phyloP scores from a whole-genome alignment of 306 rosid species.

The Begonia masoniana region DNA sequence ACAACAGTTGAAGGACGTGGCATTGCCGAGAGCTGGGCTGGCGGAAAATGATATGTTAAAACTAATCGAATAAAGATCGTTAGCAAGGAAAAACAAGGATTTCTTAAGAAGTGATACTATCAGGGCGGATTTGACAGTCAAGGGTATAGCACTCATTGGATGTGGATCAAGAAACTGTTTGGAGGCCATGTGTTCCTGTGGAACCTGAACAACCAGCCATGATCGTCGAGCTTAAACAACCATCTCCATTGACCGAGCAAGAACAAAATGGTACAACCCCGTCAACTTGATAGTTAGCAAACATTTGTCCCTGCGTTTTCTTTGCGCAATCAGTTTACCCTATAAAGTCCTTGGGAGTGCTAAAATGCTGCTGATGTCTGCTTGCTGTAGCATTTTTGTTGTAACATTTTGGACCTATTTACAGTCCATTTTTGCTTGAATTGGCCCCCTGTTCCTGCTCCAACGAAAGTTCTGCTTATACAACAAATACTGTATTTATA shows the following conservation, averaged over 20 bases:
- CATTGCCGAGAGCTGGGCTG: slow-evolving; percentile 64
- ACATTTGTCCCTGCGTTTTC: neutral
- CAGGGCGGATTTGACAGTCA: slow-evolving; percentile 49
- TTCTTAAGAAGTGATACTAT: slow-evolving; percentile 59
- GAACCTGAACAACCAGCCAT: slow-evolving; percentile 3
- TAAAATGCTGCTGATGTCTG: neutral
- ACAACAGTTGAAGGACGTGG: slow-evolving; percentile 65
- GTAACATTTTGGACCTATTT: neutral
- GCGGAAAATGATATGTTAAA: slow-evolving; percentile 52
- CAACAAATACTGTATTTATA: no score
- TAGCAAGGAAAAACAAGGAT: slow-evolving; percentile 70
- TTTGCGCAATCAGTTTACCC: neutral
- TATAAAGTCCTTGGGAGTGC: neutral
- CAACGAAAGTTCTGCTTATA: no score
- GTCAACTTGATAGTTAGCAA: neutral
- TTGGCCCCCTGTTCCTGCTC: no score
- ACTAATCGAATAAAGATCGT: slow-evolving; percentile 54
- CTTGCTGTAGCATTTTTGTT: neutral
- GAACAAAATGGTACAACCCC: neutral
- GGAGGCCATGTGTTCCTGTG: slow-evolving; percentile 14
- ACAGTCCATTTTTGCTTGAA: no score
- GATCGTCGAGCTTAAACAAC: neutral
- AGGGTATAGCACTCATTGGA: slow-evolving; percentile 93
- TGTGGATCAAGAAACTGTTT: slow-evolving; percentile 41
- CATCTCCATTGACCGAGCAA: neutral